phyloP scores from a whole-genome alignment of 1,139 yeast species.

The Nakaseomyces uthaithaninus region DNA sequence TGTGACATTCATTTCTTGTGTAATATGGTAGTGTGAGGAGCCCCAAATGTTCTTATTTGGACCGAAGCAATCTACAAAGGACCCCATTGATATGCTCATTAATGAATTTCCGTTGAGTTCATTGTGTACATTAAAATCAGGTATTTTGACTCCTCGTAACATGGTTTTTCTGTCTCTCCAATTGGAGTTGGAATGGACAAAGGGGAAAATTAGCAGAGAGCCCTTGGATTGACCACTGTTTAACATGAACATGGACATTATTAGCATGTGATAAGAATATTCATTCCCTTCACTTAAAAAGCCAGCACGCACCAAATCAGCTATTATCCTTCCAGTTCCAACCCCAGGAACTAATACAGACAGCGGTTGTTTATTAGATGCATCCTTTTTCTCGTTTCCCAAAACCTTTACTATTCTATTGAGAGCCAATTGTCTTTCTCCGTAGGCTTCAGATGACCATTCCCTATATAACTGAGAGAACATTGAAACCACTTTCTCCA shows the following conservation, averaged over 20 bases:
- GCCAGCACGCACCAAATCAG: constrained; percentile 60
- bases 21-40: constrained; percentile 37
- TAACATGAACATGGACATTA: constrained; percentile 56
- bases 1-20: constrained; percentile 33
- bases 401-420: constrained; percentile 42
- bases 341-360: constrained; percentile 73
- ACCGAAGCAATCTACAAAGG: constrained; percentile 71
- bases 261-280: constrained; percentile 71
- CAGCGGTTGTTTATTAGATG: constrained; percentile 19
- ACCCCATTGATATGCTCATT: constrained; percentile 76
- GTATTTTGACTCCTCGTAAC: constrained; percentile 43
- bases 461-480: constrained; percentile 63
- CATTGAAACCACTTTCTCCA: constrained; percentile 54
- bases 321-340: constrained; percentile 73
- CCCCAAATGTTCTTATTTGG: constrained; percentile 35
- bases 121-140: constrained; percentile 43
- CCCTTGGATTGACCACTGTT: constrained; percentile 43
- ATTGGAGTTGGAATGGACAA: constrained; percentile 45
- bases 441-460: constrained; percentile 59
- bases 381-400: constrained; percentile 30
- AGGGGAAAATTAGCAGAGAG: constrained; percentile 44
- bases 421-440: constrained; percentile 45
- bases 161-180: constrained; percentile 40
- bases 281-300: constrained; percentile 81
- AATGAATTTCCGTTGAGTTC: constrained; percentile 43